Base-by-base conservation (phyloP, 2,329 filamentous ascomycete species). In the Xylaria digitata region DNA sequence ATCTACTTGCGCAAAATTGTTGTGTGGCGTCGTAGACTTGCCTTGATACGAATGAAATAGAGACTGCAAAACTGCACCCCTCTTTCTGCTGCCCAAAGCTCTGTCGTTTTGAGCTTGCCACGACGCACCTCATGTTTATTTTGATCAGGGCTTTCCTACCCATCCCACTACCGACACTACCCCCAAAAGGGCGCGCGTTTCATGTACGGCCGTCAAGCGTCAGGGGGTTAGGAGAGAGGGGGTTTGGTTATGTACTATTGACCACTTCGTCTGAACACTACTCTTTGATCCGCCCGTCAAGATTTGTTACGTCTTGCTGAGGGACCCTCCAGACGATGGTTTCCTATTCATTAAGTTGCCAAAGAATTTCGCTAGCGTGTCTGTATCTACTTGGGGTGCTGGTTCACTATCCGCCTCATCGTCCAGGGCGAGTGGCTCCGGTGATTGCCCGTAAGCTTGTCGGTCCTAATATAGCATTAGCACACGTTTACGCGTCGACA, bases 351-450 rank as follows among this genome's bases (percentile, higher is more conserved):
- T 88, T 67, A 89, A 76, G 40, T 84, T 85, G 64, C 82, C 83
- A 72, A 89, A 89, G 78, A 89, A 89, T 69, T 83, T 86, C 70
- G 87, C 83, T 60, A 89, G 77, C 71, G 86, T 85, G 68, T 87
- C 86, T 49, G 84, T 87, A 75, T 88, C 81, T 74, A 86, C 82
- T 64, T 81, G 81, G 4, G 78, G 76, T 9, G 75, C 63, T 32
- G 79, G 72, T 42, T 83, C 80, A 2, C 75, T 70, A 11, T 77
- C 72, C 71, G 81, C 71, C 7, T 78, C 78, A 4, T 75, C 74
- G 4, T 76, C 77, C 3, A 81, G 75, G 37, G 78, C 78, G 4
- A 79, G 77, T 9, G 80, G 79, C 63, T 86, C 84, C 1, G 83
- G 78, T 15, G 83, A 80, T 11, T 82, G 78, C 58, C 79, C 81